Base-by-base conservation (phyloP, 257 asterid genomes). In the Jacaranda mimosifolia region DNA sequence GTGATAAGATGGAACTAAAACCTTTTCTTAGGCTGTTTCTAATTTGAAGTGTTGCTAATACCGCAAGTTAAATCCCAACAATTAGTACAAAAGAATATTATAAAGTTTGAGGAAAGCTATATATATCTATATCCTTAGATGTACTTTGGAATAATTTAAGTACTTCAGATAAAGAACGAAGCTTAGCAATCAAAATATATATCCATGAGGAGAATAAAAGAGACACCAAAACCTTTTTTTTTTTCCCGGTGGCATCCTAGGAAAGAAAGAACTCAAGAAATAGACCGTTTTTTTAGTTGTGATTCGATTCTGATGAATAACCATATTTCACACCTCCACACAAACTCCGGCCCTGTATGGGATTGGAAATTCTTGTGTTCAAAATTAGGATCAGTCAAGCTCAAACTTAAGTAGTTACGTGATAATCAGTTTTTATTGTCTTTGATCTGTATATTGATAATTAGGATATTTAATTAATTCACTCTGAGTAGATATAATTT, bases 221-320 rank as follows among this genome's bases (percentile, higher is more conserved):
- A 77, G 51, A 80, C 78, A 77, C 85, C 43, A 70, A 49, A 68
- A 55, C 80, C 60, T 83, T n/a, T n/a, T 26, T 26, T 26, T 26
- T 75, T 77, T 74, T 57, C 73, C 55, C 13, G 64, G 51, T 82
- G 78, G 91, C 82, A 87, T 87, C 91, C 91, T 84, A 87, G 84
- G 90, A 83, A 66, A 66, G 57, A 76, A 79, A 74, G 59, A 63
- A 45, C 46, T 36, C 43, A 55, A 13, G 46, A 73, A 83, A 63
- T 66, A 68, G 83, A 80, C 84, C 56, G 81, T 72, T 86, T 81
- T 74, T 77, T 74, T 80, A 59, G 84, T 81, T 83, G 70, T 52
- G 36, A 40, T 70, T 68, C 74, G 15, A 63, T 68, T 78, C n/a
- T 66, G 4, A 7, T 38, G 18, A 6, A 70, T 67, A 39, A 3